These are phyloP conservation scores for Talaromyces sp. DNA, from an alignment of 2,329 filamentous ascomycete genomes.

Conservation along the genomic window DNA sequence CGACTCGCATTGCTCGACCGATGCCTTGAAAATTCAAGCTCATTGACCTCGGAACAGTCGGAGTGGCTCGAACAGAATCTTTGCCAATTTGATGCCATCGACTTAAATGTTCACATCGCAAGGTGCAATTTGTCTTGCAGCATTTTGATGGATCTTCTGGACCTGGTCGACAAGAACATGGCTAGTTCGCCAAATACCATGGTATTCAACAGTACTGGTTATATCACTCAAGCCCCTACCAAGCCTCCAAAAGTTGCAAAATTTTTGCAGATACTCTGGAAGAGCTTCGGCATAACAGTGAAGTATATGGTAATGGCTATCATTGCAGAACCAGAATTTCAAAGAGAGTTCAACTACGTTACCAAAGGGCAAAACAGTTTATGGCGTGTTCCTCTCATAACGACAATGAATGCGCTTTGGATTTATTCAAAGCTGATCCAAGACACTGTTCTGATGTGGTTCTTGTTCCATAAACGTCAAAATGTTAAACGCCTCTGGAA, in stretches of 20 bases:
- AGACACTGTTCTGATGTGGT: constrained; percentile 41
- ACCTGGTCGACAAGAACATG: constrained; percentile 24
- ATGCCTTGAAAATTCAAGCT: constrained; percentile 39
- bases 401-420: constrained; percentile 45
- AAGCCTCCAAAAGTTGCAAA: constrained; percentile 23
- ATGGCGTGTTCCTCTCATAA: constrained; percentile 33
- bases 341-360: constrained; percentile 46
- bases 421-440: constrained; percentile 43
- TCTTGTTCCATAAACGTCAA: constrained; percentile 46
- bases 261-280: constrained; percentile 38
- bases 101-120: constrained; percentile 42
- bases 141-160: constrained; percentile 26
- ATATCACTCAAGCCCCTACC: constrained; percentile 22
- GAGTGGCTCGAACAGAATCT: constrained; percentile 40
- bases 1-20: constrained; percentile 43
- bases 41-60: constrained; percentile 36
- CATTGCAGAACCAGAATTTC: constrained; percentile 49
- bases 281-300: constrained; percentile 37
- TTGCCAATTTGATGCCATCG: constrained; percentile 31
- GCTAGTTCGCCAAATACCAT: constrained; percentile 17
- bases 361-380: constrained; percentile 30
- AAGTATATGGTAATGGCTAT: constrained; percentile 48
- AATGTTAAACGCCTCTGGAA: constrained; percentile 45
- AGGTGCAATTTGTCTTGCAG: constrained; percentile 46
- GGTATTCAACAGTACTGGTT: constrained; percentile 10